phyloP scores from a whole-genome alignment of 2,329 filamentous ascomycete species.

The Ilyonectria destructans region DNA sequence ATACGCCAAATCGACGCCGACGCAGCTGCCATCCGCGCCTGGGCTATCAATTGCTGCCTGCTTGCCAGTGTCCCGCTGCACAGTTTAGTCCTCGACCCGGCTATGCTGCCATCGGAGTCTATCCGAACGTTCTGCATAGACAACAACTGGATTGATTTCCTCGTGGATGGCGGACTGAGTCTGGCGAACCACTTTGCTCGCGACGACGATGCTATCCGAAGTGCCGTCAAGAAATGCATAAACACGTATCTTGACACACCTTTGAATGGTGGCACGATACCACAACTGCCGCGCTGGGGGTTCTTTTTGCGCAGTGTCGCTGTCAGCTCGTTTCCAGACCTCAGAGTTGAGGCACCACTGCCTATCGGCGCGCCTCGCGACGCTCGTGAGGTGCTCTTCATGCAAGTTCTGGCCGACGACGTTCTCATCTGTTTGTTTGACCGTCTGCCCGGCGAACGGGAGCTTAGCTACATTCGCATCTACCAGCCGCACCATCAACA shows the following conservation, averaged over 20 bases:
- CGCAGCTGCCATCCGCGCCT: neutral
- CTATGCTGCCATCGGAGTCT: neutral
- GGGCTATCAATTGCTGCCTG: neutral
- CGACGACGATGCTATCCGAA: neutral
- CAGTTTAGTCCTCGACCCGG: neutral
- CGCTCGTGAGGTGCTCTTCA: neutral
- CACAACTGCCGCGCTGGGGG: neutral
- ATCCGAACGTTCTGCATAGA: neutral
- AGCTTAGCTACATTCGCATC: neutral
- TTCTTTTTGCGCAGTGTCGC: neutral
- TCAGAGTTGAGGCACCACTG: neutral
- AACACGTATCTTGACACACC: slow-evolving; percentile 52
- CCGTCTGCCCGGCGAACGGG: neutral
- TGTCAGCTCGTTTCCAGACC: neutral
- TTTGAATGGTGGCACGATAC: neutral
- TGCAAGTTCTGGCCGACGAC: neutral
- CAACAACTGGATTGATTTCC: neutral
- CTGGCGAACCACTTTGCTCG: neutral
- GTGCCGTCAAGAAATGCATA: slow-evolving; percentile 31
- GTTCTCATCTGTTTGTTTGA: neutral
- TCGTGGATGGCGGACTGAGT: neutral
- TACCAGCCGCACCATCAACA: neutral
- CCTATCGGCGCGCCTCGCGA: too few relatives aligned
- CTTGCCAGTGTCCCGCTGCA: neutral
- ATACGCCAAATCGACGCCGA: neutral